Evolutionary conservation across 2,329 filamentous ascomycete species (phyloP).

Genomic region (Trichoderma atroviride): DNA sequence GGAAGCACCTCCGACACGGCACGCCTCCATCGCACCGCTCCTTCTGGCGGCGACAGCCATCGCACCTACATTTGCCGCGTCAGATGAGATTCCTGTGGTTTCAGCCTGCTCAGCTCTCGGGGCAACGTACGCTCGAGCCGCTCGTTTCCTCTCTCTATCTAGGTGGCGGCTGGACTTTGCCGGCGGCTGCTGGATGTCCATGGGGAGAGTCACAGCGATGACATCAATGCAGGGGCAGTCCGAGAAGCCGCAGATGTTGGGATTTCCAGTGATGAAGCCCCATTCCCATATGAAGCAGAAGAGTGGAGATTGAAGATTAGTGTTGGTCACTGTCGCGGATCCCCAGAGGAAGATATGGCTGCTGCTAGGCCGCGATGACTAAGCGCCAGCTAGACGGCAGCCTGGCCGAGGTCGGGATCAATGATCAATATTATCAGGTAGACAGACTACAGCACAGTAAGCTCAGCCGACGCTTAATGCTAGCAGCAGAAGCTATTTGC

Average conservation of each 20-base stretch:
- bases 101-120: neutral
- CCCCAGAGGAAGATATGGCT: neutral
- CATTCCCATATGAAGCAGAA: neutral
- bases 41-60: constrained; percentile 57
- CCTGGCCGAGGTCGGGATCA: constrained; percentile 16
- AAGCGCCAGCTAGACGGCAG: constrained; percentile 11
- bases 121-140: constrained; percentile 21
- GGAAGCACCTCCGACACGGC: constrained; percentile 55
- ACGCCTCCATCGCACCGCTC: constrained; percentile 60
- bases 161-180: constrained; percentile 16
- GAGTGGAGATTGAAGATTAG: constrained; percentile 3
- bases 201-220: constrained; percentile 17
- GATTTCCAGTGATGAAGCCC: constrained; percentile 7
- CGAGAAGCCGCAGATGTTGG: constrained; percentile 16
- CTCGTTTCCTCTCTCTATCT: constrained; percentile 24
- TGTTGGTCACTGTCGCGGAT: constrained; percentile 2
- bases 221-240: constrained; percentile 11
- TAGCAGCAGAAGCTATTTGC: neutral
- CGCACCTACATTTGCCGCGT: constrained; percentile 45
- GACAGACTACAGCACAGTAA: neutral
- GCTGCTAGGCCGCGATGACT: constrained; percentile 19
- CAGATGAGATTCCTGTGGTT: neutral
- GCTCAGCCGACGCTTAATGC: neutral
- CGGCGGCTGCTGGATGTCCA: constrained; percentile 17
- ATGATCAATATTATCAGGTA: neutral